phyloP scores from a whole-genome alignment of 495 filamentous ascomycete genomes.

The Penicillium robsamsonii region DNA sequence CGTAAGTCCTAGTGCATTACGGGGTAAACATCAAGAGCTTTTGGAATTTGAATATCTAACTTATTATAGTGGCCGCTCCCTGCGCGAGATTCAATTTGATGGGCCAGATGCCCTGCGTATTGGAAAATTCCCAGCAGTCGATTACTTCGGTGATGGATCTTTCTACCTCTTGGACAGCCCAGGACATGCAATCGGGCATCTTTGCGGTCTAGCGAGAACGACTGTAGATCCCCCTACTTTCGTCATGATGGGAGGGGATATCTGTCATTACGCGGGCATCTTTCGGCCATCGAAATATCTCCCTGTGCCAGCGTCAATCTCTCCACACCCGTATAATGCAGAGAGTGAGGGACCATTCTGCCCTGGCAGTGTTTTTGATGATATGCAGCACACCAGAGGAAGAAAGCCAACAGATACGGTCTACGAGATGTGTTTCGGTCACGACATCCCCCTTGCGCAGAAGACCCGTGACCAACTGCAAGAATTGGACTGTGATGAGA shows the following conservation, averaged over 20 bases:
- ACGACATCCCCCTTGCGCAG: conserved; percentile 10
- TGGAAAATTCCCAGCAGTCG: conserved; percentile 45
- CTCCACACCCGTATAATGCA: background rate
- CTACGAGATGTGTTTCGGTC: conserved; percentile 4
- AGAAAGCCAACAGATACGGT: conserved; percentile 19
- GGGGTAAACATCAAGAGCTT: too few relatives aligned
- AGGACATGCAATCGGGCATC: conserved; percentile 46
- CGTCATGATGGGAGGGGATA: conserved; percentile 47
- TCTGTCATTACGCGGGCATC: conserved; percentile 51
- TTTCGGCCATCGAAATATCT: conserved; percentile 50
- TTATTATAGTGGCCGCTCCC: conserved; percentile 2
- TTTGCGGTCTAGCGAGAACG: conserved; percentile 41
- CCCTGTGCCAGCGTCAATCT: conserved; percentile 18
- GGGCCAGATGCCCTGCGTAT: conserved; percentile 14
- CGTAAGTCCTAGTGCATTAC: conserved; percentile 25
- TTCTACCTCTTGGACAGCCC: conserved; percentile 49
- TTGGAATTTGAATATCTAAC: conserved; percentile 3
- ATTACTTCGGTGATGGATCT: conserved; percentile 51
- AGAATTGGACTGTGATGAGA: conserved; percentile 49
- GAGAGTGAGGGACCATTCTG: conserved; percentile 1
- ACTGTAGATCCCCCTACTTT: conserved; percentile 39
- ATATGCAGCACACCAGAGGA: conserved; percentile 8
- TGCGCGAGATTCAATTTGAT: background rate
- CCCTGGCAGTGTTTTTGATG: conserved; percentile 4
- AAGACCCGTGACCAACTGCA: conserved; percentile 43